Evolutionary conservation across 2,329 filamentous ascomycete species (phyloP).

Genomic region (Aspergillus sp.): DNA sequence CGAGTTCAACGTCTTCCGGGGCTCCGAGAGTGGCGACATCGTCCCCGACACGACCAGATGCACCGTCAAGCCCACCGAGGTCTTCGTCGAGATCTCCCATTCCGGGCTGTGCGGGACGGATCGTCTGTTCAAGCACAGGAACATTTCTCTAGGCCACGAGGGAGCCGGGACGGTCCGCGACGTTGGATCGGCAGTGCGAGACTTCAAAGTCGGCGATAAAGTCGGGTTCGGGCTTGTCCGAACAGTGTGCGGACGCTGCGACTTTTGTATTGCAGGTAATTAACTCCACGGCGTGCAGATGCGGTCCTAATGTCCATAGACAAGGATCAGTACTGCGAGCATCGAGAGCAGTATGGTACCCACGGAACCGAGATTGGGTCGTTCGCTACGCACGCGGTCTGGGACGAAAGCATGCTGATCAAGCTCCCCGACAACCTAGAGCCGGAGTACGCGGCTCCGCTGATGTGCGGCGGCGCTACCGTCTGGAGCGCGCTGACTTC

Average conservation of each 20-base stretch:
- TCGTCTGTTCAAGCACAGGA: constrained; percentile 5
- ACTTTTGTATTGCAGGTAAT: constrained; percentile 11
- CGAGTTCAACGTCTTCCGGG: constrained; percentile 6
- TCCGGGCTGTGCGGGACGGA: constrained; percentile 11
- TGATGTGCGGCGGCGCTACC: constrained; percentile 9
- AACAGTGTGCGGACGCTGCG: constrained; percentile 10
- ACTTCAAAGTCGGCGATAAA: constrained; percentile 8
- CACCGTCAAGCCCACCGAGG: constrained; percentile 2
- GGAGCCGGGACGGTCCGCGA: constrained; percentile 13
- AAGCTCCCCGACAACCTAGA: constrained; percentile 2
- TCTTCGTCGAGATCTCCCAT: constrained; percentile 8
- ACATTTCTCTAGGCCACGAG: constrained; percentile 11
- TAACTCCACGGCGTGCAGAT: background rate
- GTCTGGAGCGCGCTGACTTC: constrained; percentile 5
- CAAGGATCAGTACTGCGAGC: constrained; percentile 11
- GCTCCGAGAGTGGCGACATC: constrained; percentile 3
- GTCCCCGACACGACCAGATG: constrained; percentile 2
- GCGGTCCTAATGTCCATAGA: constrained; percentile 2
- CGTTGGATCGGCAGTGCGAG: constrained; percentile 7
- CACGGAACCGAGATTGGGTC: constrained; percentile 9
- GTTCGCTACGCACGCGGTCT: constrained; percentile 11
- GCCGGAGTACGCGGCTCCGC: constrained; percentile 3
- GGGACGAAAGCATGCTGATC: constrained; percentile 5
- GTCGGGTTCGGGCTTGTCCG: constrained; percentile 14
- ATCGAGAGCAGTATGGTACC: constrained; percentile 7